Conservation (phyloP, 495 filamentous ascomycete genomes). For the Aspergillus olivimuriae region DNA sequence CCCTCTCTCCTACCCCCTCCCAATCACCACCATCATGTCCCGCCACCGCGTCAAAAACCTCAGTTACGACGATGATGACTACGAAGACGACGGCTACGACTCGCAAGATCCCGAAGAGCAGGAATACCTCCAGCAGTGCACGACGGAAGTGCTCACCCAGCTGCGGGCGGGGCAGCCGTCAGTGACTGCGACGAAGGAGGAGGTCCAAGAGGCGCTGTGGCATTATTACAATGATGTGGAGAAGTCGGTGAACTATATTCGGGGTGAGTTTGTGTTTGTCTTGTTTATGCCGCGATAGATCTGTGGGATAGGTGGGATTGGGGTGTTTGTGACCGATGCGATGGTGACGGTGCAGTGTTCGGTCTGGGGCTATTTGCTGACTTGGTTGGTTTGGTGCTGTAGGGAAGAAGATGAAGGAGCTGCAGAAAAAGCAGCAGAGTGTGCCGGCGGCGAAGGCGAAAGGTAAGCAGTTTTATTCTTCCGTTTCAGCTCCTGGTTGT, state of each 20-base stretch:
- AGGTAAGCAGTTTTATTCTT: conserved; percentile 41
- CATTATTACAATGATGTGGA: conserved; percentile 92
- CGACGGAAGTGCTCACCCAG: conserved; percentile 30
- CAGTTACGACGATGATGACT: conserved; percentile 40
- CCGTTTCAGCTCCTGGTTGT: conserved; percentile 10
- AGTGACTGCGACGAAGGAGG: conserved; percentile 39
- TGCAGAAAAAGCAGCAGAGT: conserved; percentile 32
- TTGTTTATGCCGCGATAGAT: neutral
- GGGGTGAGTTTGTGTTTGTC: conserved; percentile 41
- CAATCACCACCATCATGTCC: conserved; percentile 29
- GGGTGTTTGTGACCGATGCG: conserved; percentile 6
- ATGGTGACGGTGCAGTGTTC: conserved; percentile 29
- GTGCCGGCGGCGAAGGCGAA: conserved; percentile 26
- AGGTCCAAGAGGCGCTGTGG: conserved; percentile 88
- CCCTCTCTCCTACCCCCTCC: conserved; percentile 4
- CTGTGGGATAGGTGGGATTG: neutral
- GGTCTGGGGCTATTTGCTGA: neutral
- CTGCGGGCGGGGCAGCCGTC: conserved; percentile 34
- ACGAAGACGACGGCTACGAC: conserved; percentile 37
- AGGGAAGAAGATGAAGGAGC: conserved; percentile 41
- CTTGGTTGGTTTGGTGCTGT: neutral
- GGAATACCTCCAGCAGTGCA: conserved; percentile 35
- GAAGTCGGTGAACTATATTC: conserved; percentile 74
- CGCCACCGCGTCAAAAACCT: conserved; percentile 42
- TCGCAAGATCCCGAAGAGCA: conserved; percentile 41